Base-by-base conservation (phyloP, 441 rosid genomes). In the Pelargonium citronellum region DNA sequence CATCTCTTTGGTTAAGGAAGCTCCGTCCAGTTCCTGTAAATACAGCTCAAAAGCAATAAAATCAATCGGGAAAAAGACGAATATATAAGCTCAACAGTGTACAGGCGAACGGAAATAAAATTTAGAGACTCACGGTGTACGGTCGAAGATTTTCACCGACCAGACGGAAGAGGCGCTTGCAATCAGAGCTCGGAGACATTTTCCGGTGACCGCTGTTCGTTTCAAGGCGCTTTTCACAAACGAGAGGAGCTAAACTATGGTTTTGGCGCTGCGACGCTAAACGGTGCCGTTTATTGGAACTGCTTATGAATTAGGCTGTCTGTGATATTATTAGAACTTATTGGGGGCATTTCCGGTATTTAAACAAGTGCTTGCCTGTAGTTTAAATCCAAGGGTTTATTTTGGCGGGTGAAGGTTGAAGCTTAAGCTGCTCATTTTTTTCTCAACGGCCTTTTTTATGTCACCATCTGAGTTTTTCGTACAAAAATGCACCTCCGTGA, bases 401-500 rank as follows among this genome's bases (percentile, higher is more conserved):
- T 44, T 70, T 65, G 75, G 77, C 68, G 73, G 77, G 65, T 39
- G 39, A 24, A 37, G 20, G 12, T 15, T 13, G 7, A 27, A 63
- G 41, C 41, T 0, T 37, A 37, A 5, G 41, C 41, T 37, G 41
- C 55, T 47, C 55, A 46, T 67, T 70, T 30, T 12, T n/a, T n/a
- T 9, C 6, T 60, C 58, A 19, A 17, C 49, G n/a, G 62, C 39
- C 24, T 13, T 34, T 44, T 67, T 12, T 75, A 80, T 80, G 89
- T 79, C 78, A 60, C 73, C 83, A 17, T 49, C 75, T 61, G 80
- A 78, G 19, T 66, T 79, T 34, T 85, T 92, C 9, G 39, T 83
- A 70, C 81, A 85, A 64, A 85, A 67, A 83, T 94, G 97, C 81
- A 74, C 87, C 71, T 76, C 85, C 27, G 49, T 78, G 13, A 75